Conservation (phyloP, 345 rosid genomes). For the Citrus maxima region DNA sequence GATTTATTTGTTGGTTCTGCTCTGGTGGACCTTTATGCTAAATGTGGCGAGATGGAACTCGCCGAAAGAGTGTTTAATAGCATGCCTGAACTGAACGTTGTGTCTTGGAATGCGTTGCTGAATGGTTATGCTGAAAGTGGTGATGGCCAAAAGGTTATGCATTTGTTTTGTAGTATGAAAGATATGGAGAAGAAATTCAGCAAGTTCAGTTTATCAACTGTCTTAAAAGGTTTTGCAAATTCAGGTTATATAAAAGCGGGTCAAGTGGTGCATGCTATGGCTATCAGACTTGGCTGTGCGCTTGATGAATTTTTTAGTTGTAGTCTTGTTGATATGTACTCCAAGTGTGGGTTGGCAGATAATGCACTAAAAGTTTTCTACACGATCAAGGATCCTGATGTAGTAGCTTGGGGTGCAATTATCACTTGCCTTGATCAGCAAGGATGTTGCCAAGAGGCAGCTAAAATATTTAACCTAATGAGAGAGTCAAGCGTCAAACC, state of each 20-base stretch:
- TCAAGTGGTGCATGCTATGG: slow-evolving; percentile 36
- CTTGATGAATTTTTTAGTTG: slow-evolving; percentile 40
- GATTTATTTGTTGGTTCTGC: slow-evolving; percentile 47
- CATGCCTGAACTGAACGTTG: slow-evolving; percentile 38
- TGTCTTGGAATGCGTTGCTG: slow-evolving; percentile 44
- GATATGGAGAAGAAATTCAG: slow-evolving; percentile 32
- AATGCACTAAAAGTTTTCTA: slow-evolving; percentile 40
- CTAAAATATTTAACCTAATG: slow-evolving; percentile 34
- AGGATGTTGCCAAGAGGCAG: slow-evolving; percentile 30
- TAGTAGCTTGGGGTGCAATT: slow-evolving; percentile 41
- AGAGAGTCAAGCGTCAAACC: slow-evolving; percentile 33
- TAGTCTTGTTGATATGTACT: slow-evolving; percentile 44
- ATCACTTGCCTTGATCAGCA: slow-evolving; percentile 40
- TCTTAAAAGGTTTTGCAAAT: slow-evolving; percentile 34
- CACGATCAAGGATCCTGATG: slow-evolving; percentile 33
- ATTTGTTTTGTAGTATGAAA: slow-evolving; percentile 32
- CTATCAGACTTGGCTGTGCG: slow-evolving; percentile 32
- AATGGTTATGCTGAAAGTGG: slow-evolving; percentile 41
- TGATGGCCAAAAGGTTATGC: slow-evolving; percentile 23
- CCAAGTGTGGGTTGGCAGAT: slow-evolving; percentile 35
- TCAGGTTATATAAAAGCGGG: slow-evolving; percentile 33
- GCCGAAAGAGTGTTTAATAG: slow-evolving; percentile 32
- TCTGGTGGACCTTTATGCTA: slow-evolving; percentile 46
- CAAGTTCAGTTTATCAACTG: slow-evolving; percentile 35
- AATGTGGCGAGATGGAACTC: slow-evolving; percentile 34